These are phyloP conservation scores for Alectoria sarmentosa DNA, from an alignment of 495 filamentous ascomycete species.

Conservation along the genomic window DNA sequence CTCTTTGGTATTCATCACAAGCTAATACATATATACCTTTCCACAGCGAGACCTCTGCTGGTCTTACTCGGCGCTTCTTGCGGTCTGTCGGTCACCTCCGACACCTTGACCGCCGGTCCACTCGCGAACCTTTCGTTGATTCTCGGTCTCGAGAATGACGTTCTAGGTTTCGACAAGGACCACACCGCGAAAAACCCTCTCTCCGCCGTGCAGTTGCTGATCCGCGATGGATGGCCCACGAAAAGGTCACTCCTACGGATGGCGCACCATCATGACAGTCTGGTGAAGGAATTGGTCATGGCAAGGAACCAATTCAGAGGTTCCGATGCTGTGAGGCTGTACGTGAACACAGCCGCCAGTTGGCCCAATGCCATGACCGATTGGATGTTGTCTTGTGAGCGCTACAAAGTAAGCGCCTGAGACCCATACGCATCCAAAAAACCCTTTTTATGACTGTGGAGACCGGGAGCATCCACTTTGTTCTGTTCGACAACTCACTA, in stretches of 20 bases:
- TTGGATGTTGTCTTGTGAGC: neutral
- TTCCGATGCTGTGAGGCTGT: neutral
- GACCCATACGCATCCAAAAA: neutral
- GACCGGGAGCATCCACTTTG: too few species aligned
- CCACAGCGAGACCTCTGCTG: slow-evolving; percentile 3
- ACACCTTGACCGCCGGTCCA: neutral
- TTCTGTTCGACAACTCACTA: too few species aligned
- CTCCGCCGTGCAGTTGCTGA: slow-evolving; percentile 18
- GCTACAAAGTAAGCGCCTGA: neutral
- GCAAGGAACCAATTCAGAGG: neutral
- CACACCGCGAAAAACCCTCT: slow-evolving; percentile 9
- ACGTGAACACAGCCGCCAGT: neutral
- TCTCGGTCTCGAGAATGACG: slow-evolving; percentile 22
- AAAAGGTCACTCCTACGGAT: slow-evolving; percentile 16
- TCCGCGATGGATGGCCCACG: slow-evolving; percentile 16
- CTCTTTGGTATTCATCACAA: neutral
- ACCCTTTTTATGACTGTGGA: too few species aligned
- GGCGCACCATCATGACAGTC: slow-evolving; percentile 12
- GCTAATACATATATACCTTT: neutral
- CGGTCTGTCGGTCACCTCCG: neutral
- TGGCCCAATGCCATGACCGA: neutral
- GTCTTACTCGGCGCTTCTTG: slow-evolving; percentile 2
- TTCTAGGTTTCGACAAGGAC: slow-evolving; percentile 23
- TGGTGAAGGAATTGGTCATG: slow-evolving; percentile 10
- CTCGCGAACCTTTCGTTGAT: slow-evolving; percentile 4